Evolutionary conservation across 805 yeast genomes (phyloP).

Genomic region (Kluyveromyces starmeri): DNA sequence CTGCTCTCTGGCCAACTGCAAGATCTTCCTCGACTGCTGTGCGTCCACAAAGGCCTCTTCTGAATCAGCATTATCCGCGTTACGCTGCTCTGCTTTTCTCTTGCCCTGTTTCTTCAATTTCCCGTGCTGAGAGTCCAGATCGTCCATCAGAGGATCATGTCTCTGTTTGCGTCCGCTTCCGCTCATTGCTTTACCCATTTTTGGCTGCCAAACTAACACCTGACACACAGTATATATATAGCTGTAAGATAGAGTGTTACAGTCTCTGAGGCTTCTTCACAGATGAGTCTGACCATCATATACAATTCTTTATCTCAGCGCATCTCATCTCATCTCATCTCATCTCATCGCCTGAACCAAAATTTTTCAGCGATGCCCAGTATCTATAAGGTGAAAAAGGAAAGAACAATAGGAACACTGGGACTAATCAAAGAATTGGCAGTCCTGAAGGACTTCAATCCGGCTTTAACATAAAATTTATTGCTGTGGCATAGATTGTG

Average conservation of each 20-base stretch:
- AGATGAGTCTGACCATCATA: too few species aligned
- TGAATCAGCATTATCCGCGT: conserved; percentile 32
- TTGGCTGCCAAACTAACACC: conserved; percentile 5
- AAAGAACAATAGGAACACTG: too few species aligned
- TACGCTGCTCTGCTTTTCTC: conserved; percentile 30
- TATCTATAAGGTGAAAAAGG: too few species aligned
- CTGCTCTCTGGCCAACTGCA: conserved; percentile 85
- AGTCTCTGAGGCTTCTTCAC: too few species aligned
- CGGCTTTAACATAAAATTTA: too few species aligned
- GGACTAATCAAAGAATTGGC: too few species aligned
- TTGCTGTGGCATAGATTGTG: too few species aligned
- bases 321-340: conserved; percentile 6
- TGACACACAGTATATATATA: too few species aligned
- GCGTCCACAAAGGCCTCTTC: conserved; percentile 73
- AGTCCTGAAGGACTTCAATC: too few species aligned
- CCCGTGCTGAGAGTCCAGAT: conserved; percentile 68
- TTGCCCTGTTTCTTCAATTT: conserved; percentile 42
- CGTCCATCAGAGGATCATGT: conserved; percentile 75
- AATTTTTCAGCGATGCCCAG: conserved; percentile 3
- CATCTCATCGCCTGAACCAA: conserved; percentile 1
- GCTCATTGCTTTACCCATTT: conserved; percentile 61
- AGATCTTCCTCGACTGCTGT: conserved; percentile 69
- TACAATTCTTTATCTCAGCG: not conserved
- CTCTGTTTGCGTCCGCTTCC: conserved; percentile 47
- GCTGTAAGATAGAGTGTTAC: too few species aligned